Evolutionary conservation across 2,329 filamentous ascomycete species (phyloP).

Genomic region (Talaromyces albobiverticillius): DNA sequence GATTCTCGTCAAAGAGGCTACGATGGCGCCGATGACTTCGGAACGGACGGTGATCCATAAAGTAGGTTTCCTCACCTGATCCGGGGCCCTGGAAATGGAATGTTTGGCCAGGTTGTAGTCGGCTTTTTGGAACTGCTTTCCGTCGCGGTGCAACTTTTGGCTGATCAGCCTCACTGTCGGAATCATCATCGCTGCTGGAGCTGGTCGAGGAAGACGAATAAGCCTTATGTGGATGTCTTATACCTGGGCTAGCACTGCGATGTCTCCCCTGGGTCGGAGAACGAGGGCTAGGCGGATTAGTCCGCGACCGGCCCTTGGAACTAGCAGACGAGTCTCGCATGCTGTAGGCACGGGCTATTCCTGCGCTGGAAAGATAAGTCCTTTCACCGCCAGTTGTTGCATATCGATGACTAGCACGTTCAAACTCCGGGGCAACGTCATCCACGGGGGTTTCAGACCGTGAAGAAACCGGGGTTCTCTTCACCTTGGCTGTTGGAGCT

Average conservation of each 20-base stretch:
- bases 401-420: conserved; percentile 56
- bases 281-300: conserved; percentile 35
- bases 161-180: conserved; percentile 12
- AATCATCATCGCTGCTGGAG: conserved; percentile 39
- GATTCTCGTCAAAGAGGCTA: conserved; percentile 19
- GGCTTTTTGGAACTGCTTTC: conserved; percentile 41
- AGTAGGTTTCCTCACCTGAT: conserved; percentile 30
- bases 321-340: conserved; percentile 49
- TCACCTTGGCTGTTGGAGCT: conserved; percentile 41
- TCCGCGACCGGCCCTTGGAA: conserved; percentile 30
- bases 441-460: conserved; percentile 20
- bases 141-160: conserved; percentile 26
- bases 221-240: conserved; percentile 30
- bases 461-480: conserved; percentile 33
- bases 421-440: conserved; percentile 37
- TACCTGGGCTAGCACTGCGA: conserved; percentile 44
- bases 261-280: conserved; percentile 31
- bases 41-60: conserved; percentile 8
- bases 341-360: conserved; percentile 53
- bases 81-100: conserved; percentile 23
- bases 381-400: conserved; percentile 54
- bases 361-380: conserved; percentile 53
- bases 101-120: conserved; percentile 30
- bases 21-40: conserved; percentile 12
- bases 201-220: conserved; percentile 34